Conservation (phyloP, 495 filamentous ascomycete species). For the Penicillium salamii region DNA sequence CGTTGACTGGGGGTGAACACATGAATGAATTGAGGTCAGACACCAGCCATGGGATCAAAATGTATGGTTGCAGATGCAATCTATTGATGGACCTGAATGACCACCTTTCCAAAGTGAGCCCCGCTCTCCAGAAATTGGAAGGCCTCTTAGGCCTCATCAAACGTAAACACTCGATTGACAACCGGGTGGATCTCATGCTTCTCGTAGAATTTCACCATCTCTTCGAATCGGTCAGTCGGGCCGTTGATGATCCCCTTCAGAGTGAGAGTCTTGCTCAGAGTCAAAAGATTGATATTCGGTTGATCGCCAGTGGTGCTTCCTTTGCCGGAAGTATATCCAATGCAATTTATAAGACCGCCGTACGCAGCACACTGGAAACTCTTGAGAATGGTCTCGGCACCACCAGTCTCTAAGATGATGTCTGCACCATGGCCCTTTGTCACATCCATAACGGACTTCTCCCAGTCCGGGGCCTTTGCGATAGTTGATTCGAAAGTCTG, state of each 20-base stretch:
- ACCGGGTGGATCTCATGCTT: constrained; percentile 59
- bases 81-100: constrained; percentile 65
- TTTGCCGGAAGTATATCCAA: constrained; percentile 65
- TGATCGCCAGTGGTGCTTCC: constrained; percentile 38
- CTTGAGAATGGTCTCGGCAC: constrained; percentile 57
- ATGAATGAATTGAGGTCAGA: too few relatives aligned
- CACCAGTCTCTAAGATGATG: constrained; percentile 68
- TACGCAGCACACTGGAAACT: constrained; percentile 61
- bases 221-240: constrained; percentile 56
- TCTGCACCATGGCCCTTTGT: constrained; percentile 62
- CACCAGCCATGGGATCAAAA: too few relatives aligned
- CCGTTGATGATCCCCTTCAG: constrained; percentile 63
- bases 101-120: constrained; percentile 74
- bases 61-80: too few relatives aligned
- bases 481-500: constrained; percentile 66
- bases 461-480: constrained; percentile 64
- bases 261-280: constrained; percentile 47
- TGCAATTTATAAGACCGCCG: constrained; percentile 65
- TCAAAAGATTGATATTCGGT: constrained; percentile 52
- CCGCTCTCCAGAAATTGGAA: constrained; percentile 57
- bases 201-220: constrained; percentile 60
- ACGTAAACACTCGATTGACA: constrained; percentile 57
- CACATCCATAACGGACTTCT: constrained; percentile 60
- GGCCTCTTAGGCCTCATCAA: constrained; percentile 52
- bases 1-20: too few relatives aligned